Evolutionary conservation across 306 rosid genomes (phyloP).

Genomic region (Vigna nakashimae): DNA sequence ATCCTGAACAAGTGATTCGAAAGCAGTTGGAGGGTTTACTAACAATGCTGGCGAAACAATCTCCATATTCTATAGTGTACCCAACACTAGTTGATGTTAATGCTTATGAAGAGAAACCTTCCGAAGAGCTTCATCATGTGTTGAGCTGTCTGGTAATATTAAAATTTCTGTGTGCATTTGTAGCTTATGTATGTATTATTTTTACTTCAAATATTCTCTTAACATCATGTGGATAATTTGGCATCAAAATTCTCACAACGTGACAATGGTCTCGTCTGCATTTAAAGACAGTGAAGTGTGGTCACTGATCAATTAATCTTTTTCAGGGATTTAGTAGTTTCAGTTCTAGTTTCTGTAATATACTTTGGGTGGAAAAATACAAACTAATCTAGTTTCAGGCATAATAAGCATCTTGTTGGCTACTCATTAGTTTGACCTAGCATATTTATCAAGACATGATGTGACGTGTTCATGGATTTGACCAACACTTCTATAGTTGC

Average conservation of each 20-base stretch:
- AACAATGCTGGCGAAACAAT: conserved; percentile 88
- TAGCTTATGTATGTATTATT: conserved; percentile 32
- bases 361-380: conserved; percentile 19
- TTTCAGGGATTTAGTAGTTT: conserved; percentile 31
- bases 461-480: conserved; percentile 23
- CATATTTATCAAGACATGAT: conserved; percentile 20
- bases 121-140: conserved; percentile 90
- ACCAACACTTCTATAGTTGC: background rate
- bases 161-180: conserved; percentile 43
- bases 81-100: conserved; percentile 90
- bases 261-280: background rate
- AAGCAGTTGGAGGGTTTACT: conserved; percentile 90
- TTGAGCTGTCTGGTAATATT: conserved; percentile 83
- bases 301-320: background rate
- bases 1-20: conserved; percentile 87
- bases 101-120: conserved; percentile 88
- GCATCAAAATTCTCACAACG: conserved; percentile 15
- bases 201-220: conserved; percentile 12
- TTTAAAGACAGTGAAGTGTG: conserved; percentile 2
- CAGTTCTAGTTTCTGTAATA: conserved; percentile 16
- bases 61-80: conserved; percentile 92
- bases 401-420: conserved; percentile 30
- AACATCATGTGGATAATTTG: conserved; percentile 35
- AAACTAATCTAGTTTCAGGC: conserved; percentile 35
- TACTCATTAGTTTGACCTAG: conserved; percentile 29